phyloP scores from a whole-genome alignment of 2,329 filamentous ascomycete genomes.

The Ascochyta fabae region DNA sequence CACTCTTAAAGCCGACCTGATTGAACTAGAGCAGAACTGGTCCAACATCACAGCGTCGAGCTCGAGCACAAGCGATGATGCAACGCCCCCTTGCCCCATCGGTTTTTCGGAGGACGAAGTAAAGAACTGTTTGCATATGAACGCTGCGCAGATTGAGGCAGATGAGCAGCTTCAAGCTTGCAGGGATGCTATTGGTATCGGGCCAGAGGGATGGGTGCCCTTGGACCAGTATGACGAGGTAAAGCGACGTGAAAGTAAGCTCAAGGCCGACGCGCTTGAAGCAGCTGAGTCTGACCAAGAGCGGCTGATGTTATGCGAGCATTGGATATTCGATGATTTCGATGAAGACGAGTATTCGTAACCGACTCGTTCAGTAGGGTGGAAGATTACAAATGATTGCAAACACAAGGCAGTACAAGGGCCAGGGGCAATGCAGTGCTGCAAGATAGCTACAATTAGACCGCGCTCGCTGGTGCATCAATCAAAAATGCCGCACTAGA shows the following conservation, averaged over 20 bases:
- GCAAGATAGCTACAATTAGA: background rate
- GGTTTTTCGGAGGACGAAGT: slow-evolving; percentile 29
- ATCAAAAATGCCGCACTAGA: background rate
- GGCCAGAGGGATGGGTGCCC: slow-evolving; percentile 38
- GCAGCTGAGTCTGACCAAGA: slow-evolving; percentile 32
- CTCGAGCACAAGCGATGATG: slow-evolving; percentile 7
- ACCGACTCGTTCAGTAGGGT: background rate
- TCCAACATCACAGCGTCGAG: slow-evolving; percentile 11
- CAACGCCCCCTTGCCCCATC: slow-evolving; percentile 29
- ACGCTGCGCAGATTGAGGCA: slow-evolving; percentile 31
- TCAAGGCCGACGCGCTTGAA: slow-evolving; percentile 34
- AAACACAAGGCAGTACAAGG: background rate
- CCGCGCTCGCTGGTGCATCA: background rate
- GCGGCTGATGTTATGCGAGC: slow-evolving; percentile 21
- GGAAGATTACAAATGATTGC: background rate
- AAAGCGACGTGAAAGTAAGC: slow-evolving; percentile 18
- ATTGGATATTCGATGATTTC: slow-evolving; percentile 44
- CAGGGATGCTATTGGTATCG: slow-evolving; percentile 33
- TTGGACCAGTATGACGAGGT: slow-evolving; percentile 32
- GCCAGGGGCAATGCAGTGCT: too few relatives aligned
- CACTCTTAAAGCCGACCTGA: slow-evolving; percentile 35
- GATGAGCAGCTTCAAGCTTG: slow-evolving; percentile 32
- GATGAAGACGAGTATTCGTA: slow-evolving; percentile 39
- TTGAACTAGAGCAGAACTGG: slow-evolving; percentile 32
- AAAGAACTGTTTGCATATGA: slow-evolving; percentile 26